phyloP scores from a whole-genome alignment of 2,329 filamentous ascomycete species.

The Colletotrichum sansevieriae region DNA sequence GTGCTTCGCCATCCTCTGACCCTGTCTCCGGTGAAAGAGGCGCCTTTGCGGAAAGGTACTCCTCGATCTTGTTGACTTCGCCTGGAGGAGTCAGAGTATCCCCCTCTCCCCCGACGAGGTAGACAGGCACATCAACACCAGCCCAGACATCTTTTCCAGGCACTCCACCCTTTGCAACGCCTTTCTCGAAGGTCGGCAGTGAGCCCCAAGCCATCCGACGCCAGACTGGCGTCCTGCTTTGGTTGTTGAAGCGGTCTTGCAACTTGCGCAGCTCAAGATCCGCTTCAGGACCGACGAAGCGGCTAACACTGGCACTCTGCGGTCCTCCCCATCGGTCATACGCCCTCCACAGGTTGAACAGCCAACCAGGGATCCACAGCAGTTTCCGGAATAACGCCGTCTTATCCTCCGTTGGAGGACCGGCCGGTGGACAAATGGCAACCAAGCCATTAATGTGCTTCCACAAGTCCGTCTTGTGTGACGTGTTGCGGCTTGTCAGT shows the following conservation, averaged over 20 bases:
- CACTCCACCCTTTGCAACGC: slow-evolving; percentile 71
- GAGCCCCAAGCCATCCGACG: slow-evolving; percentile 82
- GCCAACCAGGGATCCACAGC: slow-evolving; percentile 75
- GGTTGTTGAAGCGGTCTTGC: slow-evolving; percentile 82
- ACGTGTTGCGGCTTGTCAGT: slow-evolving; percentile 67
- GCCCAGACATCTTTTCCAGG: slow-evolving; percentile 80
- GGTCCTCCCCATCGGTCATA: slow-evolving; percentile 85
- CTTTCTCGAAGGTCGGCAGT: slow-evolving; percentile 71
- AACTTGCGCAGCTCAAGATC: slow-evolving; percentile 75
- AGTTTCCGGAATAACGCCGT: slow-evolving; percentile 66
- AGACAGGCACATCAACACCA: slow-evolving; percentile 78
- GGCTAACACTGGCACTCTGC: slow-evolving; percentile 81
- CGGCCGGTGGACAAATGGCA: slow-evolving; percentile 83
- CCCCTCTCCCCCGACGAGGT: slow-evolving; percentile 81
- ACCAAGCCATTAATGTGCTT: slow-evolving; percentile 80
- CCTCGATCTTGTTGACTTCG: slow-evolving; percentile 77
- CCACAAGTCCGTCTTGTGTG: slow-evolving; percentile 65
- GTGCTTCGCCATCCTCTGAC: slow-evolving; percentile 47
- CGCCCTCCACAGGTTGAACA: slow-evolving; percentile 82
- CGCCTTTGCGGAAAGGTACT: slow-evolving; percentile 31
- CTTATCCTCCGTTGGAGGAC: slow-evolving; percentile 67
- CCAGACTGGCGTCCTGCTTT: slow-evolving; percentile 87
- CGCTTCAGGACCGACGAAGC: slow-evolving; percentile 79
- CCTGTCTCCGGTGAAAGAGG: slow-evolving; percentile 29
- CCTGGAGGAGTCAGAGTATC: slow-evolving; percentile 81